phyloP scores from a whole-genome alignment of 2,329 filamentous ascomycete species.

The Myrmaecium sp. region DNA sequence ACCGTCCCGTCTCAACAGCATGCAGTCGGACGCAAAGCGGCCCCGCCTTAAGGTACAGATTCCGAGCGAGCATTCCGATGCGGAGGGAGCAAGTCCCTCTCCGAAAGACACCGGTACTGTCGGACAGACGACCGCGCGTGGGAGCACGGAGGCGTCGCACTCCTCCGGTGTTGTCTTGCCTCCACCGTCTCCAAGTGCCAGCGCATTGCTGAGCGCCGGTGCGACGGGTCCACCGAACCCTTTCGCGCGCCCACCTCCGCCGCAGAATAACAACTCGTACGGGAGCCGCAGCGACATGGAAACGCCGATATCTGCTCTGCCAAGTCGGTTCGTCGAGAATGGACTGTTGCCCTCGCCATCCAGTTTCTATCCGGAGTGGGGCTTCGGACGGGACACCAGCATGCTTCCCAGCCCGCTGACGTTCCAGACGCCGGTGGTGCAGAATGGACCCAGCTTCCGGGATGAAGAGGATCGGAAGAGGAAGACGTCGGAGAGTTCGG shows the following conservation, averaged over 20 bases:
- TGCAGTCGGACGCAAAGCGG: slow-evolving; percentile 50
- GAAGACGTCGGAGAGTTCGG: slow-evolving; percentile 19
- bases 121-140: slow-evolving; percentile 38
- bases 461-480: slow-evolving; percentile 26
- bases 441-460: slow-evolving; percentile 26
- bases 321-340: slow-evolving; percentile 76
- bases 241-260: slow-evolving; percentile 74
- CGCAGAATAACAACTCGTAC: slow-evolving; percentile 35
- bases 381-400: slow-evolving; percentile 60
- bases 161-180: slow-evolving; percentile 64
- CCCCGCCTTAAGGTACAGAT: slow-evolving; percentile 89
- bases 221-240: slow-evolving; percentile 88
- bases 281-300: slow-evolving; percentile 31
- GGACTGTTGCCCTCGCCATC: slow-evolving; percentile 81
- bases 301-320: slow-evolving; percentile 85
- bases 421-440: slow-evolving; percentile 62
- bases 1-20: slow-evolving; percentile 62
- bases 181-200: slow-evolving; percentile 79
- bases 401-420: slow-evolving; percentile 85
- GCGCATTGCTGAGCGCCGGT: slow-evolving; percentile 72
- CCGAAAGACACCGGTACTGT: slow-evolving; percentile 45
- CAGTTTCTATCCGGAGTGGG: slow-evolving; percentile 86
- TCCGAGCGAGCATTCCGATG: slow-evolving; percentile 75
- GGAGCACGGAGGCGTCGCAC: slow-evolving; percentile 37
- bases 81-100: slow-evolving; percentile 52